These are phyloP conservation scores for Ogataea glucozyma DNA, from an alignment of 805 yeast species.

Conservation along the genomic window DNA sequence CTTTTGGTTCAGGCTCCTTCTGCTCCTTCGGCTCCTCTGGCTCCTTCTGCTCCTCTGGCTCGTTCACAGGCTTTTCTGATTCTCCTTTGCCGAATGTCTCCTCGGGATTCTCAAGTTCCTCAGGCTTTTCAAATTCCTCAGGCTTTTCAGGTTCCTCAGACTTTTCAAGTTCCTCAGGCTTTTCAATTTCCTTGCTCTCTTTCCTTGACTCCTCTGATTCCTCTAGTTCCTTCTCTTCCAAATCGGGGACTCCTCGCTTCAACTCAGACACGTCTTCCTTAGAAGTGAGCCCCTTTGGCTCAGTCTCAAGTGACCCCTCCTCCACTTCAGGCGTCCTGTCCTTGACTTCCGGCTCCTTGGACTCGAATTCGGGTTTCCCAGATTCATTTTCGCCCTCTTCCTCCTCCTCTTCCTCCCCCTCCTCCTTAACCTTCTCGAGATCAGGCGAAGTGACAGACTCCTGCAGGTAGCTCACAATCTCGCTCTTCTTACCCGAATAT, in stretches of 20 bases:
- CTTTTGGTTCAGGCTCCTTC: slow-evolving; percentile 5
- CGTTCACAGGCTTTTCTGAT: slow-evolving; percentile 8
- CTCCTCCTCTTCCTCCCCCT: slow-evolving; percentile 14
- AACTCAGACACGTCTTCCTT: too few species aligned
- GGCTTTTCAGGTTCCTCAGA: neutral
- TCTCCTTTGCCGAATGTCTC: slow-evolving; percentile 1
- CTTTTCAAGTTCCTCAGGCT: neutral
- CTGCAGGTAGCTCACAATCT: slow-evolving; percentile 22
- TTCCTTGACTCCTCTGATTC: neutral
- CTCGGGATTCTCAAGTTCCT: neutral
- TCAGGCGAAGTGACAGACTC: slow-evolving; percentile 14
- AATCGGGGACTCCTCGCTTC: too few species aligned
- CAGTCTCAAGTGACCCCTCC: neutral
- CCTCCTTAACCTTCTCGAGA: slow-evolving; percentile 24
- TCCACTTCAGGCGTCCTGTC: slow-evolving; percentile 2
- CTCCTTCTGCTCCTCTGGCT: slow-evolving; percentile 4
- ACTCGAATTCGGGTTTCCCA: neutral
- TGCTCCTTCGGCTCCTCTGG: too few species aligned
- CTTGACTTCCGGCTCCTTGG: neutral
- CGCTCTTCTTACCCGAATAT: slow-evolving; percentile 15
- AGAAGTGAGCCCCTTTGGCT: neutral
- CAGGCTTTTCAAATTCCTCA: neutral
- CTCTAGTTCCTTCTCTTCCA: too few species aligned
- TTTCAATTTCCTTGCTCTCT: neutral
- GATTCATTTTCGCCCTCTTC: slow-evolving; percentile 7